These are phyloP conservation scores for Chaetomium sp. DNA, from an alignment of 2,329 filamentous ascomycete genomes.

Conservation along the genomic window DNA sequence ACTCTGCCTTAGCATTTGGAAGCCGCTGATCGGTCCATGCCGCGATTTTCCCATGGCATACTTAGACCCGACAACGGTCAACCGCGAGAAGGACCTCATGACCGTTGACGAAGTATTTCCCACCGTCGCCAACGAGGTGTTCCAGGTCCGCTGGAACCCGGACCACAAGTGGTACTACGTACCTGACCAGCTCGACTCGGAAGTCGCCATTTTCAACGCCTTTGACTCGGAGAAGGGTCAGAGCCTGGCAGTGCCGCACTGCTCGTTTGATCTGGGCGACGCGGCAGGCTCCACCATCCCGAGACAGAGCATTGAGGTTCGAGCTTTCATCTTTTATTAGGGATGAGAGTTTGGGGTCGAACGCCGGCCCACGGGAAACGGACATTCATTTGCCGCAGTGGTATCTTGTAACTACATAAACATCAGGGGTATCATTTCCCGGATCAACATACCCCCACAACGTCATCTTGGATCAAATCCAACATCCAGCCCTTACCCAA, in stretches of 20 bases:
- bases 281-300: not conserved
- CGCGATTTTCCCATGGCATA: not conserved
- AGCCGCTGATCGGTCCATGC: not conserved
- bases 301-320: not conserved
- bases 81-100: slow-evolving; percentile 5
- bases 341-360: not conserved
- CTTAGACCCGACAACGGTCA: not conserved
- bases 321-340: not conserved
- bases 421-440: too few relatives aligned
- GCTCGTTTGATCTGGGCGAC: not conserved
- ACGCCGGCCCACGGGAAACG: not conserved
- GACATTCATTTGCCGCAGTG: too few relatives aligned
- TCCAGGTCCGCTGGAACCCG: slow-evolving; percentile 8
- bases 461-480: too few relatives aligned
- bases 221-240: slow-evolving; percentile 3
- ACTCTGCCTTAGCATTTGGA: not conserved
- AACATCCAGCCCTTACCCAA: too few relatives aligned
- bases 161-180: slow-evolving; percentile 10
- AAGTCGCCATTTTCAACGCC: slow-evolving; percentile 10
- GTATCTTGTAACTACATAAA: too few relatives aligned
- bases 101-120: slow-evolving; percentile 7
- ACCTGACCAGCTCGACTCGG: slow-evolving; percentile 5
- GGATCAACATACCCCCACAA: too few relatives aligned
- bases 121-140: slow-evolving; percentile 11
- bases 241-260: not conserved